Evolutionary conservation across 768 basidiomycete species (phyloP).

Genomic region (Lactarius hengduanensis): DNA sequence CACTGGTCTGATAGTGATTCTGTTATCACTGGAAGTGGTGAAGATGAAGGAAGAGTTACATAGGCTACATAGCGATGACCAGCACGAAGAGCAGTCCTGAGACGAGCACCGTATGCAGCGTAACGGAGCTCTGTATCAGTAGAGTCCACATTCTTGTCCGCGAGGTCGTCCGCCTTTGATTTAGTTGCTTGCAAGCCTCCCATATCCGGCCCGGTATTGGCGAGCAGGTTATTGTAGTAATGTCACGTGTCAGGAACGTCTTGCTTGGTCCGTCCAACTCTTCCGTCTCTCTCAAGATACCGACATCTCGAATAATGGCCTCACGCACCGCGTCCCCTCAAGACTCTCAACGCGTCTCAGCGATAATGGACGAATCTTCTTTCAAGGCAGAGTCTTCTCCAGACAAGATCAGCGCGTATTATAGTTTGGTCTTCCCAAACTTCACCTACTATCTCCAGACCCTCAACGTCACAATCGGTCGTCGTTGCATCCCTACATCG

Average conservation of each 20-base stretch:
- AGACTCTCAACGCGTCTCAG: conserved; percentile 33
- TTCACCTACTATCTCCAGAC: conserved; percentile 98
- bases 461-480: conserved; percentile 89
- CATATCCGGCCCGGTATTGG: conserved; percentile 24
- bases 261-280: neutral
- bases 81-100: conserved; percentile 73
- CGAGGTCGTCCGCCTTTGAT: conserved; percentile 54
- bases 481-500: conserved; percentile 67
- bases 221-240: conserved; percentile 11
- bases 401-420: conserved; percentile 89
- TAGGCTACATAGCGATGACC: conserved; percentile 74
- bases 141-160: conserved; percentile 61
- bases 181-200: conserved; percentile 35
- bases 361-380: conserved; percentile 34
- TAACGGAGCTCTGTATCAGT: conserved; percentile 69
- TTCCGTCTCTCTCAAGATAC: conserved; percentile 31
- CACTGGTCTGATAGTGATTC: conserved; percentile 56
- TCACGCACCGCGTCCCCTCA: conserved; percentile 33
- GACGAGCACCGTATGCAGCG: conserved; percentile 74
- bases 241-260: conserved; percentile 16
- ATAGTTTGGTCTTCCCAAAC: conserved; percentile 88
- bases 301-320: conserved; percentile 20
- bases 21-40: conserved; percentile 27
- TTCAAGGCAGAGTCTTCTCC: conserved; percentile 38
- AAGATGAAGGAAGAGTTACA: conserved; percentile 39